phyloP scores from a whole-genome alignment of 148 eudicot genomes.

The Limonium bicolor region DNA sequence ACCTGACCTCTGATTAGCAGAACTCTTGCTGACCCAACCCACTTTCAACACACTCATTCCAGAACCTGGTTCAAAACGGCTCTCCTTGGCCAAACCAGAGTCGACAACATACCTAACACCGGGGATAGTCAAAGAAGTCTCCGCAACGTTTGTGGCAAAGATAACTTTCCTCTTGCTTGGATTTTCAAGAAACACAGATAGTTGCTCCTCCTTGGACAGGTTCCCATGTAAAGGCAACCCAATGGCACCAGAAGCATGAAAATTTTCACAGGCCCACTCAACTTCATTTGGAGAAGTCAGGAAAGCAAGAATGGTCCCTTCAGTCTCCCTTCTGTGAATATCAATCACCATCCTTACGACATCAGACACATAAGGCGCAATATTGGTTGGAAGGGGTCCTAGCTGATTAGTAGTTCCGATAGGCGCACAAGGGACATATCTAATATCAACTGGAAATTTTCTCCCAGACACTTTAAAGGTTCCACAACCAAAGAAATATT shows the following conservation, averaged over 20 bases:
- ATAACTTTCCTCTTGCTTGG: constrained; percentile 73
- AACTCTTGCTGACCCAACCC: constrained; percentile 72
- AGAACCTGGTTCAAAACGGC: constrained; percentile 66
- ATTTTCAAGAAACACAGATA: constrained; percentile 40
- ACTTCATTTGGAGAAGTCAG: constrained; percentile 85
- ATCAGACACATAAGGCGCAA: constrained; percentile 45
- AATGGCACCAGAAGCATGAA: constrained; percentile 24
- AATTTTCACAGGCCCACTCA: constrained; percentile 84
- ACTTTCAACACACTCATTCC: constrained; percentile 88
- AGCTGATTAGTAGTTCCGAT: constrained; percentile 14
- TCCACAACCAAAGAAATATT: constrained; percentile 63
- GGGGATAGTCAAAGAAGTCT: constrained; percentile 89
- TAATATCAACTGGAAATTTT: constrained; percentile 70
- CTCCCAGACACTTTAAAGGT: constrained; percentile 61
- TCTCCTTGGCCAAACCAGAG: constrained; percentile 86
- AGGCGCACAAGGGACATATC: constrained; percentile 40
- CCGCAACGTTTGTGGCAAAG: constrained; percentile 91
- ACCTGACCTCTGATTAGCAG: constrained; percentile 90
- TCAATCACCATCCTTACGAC: constrained; percentile 50
- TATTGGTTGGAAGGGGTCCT: constrained; percentile 8
- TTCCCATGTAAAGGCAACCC: constrained; percentile 81
- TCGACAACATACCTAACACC: constrained; percentile 90
- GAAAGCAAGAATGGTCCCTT: constrained; percentile 82
- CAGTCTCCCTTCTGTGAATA: constrained; percentile 52
- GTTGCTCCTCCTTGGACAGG: constrained; percentile 65